Percentiles rank a stretch among this genome's conserved stretches.
Evolutionary conservation across 2,329 filamentous ascomycete species (phyloP).

Genomic region (Camillea tinctor): DNA sequence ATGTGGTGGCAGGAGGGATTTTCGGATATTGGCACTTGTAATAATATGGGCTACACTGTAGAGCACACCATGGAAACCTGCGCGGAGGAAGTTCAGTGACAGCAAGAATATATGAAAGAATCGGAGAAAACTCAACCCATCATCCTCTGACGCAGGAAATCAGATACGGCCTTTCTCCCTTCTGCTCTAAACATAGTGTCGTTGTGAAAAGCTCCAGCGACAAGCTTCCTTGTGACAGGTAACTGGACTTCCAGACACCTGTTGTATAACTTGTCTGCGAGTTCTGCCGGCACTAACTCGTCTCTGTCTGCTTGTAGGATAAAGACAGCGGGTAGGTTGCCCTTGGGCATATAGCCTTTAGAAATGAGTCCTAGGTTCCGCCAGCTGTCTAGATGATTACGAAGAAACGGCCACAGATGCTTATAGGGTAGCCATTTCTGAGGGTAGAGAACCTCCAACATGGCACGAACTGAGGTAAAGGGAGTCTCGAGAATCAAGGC

Average conservation of each 20-base stretch:
- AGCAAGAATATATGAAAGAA: not conserved
- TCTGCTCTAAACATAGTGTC: conserved; percentile 49
- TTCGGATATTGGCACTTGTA: too few species aligned
- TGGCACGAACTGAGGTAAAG: conserved; percentile 67
- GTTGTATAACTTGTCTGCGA: conserved; percentile 45
- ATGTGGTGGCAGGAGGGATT: too few species aligned
- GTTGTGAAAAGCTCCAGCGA: conserved; percentile 55
- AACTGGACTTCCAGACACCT: conserved; percentile 49
- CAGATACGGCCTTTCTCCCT: conserved; percentile 44
- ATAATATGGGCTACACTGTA: too few species aligned
- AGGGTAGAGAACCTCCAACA: conserved; percentile 72
- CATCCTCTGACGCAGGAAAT: conserved; percentile 37
- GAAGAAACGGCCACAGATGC: conserved; percentile 71
- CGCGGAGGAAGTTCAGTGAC: too few species aligned
- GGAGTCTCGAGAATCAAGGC: conserved; percentile 72
- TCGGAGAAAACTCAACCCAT: not conserved
- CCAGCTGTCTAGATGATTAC: conserved; percentile 60
- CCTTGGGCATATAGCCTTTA: conserved; percentile 24
- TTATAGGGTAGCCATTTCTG: conserved; percentile 78
- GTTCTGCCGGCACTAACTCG: conserved; percentile 55
- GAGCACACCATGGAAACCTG: too few species aligned
- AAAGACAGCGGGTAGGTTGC: conserved; percentile 38
- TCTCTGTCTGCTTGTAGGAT: conserved; percentile 58
- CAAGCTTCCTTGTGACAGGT: conserved; percentile 41
- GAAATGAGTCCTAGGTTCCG: conserved; percentile 48